Conservation (phyloP, 176 grass and related monocot species). For the Carex pumila region DNA sequence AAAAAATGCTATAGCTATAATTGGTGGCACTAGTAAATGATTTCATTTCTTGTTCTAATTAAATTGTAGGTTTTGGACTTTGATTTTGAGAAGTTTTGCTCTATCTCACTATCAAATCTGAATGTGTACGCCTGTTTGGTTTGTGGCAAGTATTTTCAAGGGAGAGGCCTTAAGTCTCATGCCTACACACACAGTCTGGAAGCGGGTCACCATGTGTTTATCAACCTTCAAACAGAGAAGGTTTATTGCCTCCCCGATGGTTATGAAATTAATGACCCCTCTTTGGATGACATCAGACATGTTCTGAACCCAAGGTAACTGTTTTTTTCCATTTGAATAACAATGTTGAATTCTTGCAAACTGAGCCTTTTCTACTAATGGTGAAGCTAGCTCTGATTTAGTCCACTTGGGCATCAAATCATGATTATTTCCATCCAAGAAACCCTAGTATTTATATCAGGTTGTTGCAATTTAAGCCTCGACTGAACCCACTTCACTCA, state of each 20-base stretch:
- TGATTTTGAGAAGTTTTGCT: slow-evolving; percentile 99
- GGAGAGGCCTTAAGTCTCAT: slow-evolving; percentile 95
- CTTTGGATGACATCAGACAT: slow-evolving; percentile 86
- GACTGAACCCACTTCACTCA: not conserved
- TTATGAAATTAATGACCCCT: slow-evolving; percentile 91
- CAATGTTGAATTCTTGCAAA: not conserved
- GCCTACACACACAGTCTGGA: slow-evolving; percentile 98
- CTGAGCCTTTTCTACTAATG: not conserved
- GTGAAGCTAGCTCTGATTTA: not conserved
- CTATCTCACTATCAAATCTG: slow-evolving; percentile 94
- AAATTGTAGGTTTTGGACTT: slow-evolving; percentile 87
- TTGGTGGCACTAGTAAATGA: not conserved
- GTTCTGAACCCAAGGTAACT: slow-evolving; percentile 90
- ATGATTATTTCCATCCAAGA: not conserved
- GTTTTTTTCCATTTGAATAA: not conserved
- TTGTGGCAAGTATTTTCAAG: slow-evolving; percentile 99
- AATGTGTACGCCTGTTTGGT: slow-evolving; percentile 97
- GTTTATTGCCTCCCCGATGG: slow-evolving; percentile 98
- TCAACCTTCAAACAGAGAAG: slow-evolving; percentile 96
- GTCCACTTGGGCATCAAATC: not conserved
- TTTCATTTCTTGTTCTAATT: not conserved
- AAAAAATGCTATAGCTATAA: too few relatives aligned
- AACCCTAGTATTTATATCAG: not conserved
- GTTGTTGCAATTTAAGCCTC: not conserved
- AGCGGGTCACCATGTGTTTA: slow-evolving; percentile 90